Evolutionary conservation across 139 green algal genomes (phyloP).

Genomic region (Coelastrella sp.): DNA sequence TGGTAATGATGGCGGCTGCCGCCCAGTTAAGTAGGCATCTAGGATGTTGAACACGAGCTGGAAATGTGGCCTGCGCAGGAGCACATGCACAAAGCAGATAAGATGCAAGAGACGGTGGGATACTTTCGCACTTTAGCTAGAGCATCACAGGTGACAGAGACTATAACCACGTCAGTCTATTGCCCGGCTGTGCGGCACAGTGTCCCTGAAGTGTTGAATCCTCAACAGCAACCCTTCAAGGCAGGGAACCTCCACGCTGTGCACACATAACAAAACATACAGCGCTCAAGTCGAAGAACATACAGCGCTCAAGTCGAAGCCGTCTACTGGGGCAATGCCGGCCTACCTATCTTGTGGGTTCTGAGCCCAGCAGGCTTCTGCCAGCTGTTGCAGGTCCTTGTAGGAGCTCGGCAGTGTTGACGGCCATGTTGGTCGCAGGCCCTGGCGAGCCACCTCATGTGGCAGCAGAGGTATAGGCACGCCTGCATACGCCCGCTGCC

Average conservation of each 20-base stretch:
- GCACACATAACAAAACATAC: too few relatives aligned
- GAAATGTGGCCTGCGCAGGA: not conserved
- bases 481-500: slow-evolving; percentile 28
- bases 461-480: slow-evolving; percentile 47
- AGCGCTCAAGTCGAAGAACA: too few relatives aligned
- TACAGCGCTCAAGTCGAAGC: too few relatives aligned
- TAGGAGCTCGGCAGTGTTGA: not conserved
- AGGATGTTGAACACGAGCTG: not conserved
- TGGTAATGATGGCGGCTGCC: not conserved
- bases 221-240: too few relatives aligned
- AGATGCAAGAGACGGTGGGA: too few relatives aligned
- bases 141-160: too few relatives aligned
- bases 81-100: not conserved
- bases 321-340: too few relatives aligned
- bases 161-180: too few relatives aligned
- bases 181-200: too few relatives aligned
- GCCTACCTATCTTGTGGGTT: slow-evolving; percentile 23
- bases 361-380: slow-evolving; percentile 44
- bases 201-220: too few relatives aligned
- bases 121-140: too few relatives aligned
- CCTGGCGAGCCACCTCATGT: slow-evolving; percentile 47
- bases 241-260: too few relatives aligned
- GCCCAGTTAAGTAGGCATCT: not conserved
- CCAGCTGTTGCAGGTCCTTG: slow-evolving; percentile 14
- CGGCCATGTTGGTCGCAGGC: slow-evolving; percentile 35